These are phyloP conservation scores for Neurospora sp. DNA, from an alignment of 495 filamentous ascomycete genomes.

Conservation along the genomic window DNA sequence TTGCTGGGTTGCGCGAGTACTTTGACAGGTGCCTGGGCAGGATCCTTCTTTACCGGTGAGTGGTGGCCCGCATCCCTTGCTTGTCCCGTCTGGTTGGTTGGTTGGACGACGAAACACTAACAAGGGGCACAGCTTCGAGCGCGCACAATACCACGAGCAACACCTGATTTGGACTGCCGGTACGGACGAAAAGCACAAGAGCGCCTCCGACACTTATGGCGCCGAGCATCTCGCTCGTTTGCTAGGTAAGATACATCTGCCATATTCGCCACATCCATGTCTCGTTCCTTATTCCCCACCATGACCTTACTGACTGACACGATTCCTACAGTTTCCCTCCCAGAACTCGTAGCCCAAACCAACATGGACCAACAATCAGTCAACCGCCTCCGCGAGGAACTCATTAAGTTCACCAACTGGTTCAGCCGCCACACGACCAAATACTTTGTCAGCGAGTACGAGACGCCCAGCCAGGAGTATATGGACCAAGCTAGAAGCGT, in stretches of 20 bases:
- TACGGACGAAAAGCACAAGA: constrained; percentile 52
- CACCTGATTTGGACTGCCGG: constrained; percentile 49
- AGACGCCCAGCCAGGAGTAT: constrained; percentile 45
- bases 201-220: constrained; percentile 72
- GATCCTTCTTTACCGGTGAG: constrained; percentile 73
- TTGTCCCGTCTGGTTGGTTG: background rate
- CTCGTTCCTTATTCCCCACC: background rate
- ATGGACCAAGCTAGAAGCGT: constrained; percentile 35
- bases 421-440: constrained; percentile 58
- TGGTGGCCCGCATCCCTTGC: background rate
- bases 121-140: constrained; percentile 55
- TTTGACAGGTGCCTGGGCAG: constrained; percentile 80
- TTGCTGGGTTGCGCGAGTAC: constrained; percentile 77
- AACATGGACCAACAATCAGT: constrained; percentile 93
- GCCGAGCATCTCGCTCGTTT: constrained; percentile 83
- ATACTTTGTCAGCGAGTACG: constrained; percentile 74
- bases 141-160: constrained; percentile 69
- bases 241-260: constrained; percentile 53
- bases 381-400: constrained; percentile 75
- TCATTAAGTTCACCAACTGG: constrained; percentile 72
- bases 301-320: constrained; percentile 10
- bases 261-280: background rate
- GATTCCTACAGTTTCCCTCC: constrained; percentile 58
- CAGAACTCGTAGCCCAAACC: constrained; percentile 90
- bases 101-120: background rate